Percentiles rank a stretch among this genome's conserved stretches.
phyloP scores from a whole-genome alignment of 2,329 filamentous ascomycete species.

The Purpureocillium lavendulum region DNA sequence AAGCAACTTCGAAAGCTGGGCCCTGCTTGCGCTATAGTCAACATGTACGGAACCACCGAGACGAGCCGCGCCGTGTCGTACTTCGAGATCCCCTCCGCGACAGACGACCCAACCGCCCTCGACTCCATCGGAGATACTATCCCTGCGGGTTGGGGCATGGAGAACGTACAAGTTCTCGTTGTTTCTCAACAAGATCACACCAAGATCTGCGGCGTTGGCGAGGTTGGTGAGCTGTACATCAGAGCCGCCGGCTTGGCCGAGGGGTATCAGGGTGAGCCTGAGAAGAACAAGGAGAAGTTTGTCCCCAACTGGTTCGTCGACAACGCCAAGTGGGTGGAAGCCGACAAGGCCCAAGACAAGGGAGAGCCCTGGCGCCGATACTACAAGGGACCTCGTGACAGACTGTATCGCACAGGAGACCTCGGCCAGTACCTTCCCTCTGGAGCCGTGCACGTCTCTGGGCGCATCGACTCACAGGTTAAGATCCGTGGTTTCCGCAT shows the following conservation, averaged over 20 bases:
- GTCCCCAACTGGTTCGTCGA: constrained; percentile 81
- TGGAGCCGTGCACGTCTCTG: constrained; percentile 69
- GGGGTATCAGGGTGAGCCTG: constrained; percentile 57
- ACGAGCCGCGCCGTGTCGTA: constrained; percentile 75
- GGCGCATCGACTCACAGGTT: constrained; percentile 79
- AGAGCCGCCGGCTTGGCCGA: constrained; percentile 78
- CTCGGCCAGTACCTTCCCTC: constrained; percentile 64
- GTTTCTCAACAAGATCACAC: constrained; percentile 61
- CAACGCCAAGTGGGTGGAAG: constrained; percentile 57
- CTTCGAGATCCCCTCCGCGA: constrained; percentile 64
- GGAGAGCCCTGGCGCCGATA: constrained; percentile 69
- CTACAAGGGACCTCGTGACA: constrained; percentile 75
- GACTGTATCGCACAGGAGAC: constrained; percentile 82
- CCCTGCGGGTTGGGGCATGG: constrained; percentile 78
- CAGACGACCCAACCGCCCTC: constrained; percentile 46
- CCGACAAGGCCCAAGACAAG: constrained; percentile 46
- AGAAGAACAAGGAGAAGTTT: constrained; percentile 67
- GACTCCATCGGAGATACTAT: constrained; percentile 57
- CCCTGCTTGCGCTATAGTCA: constrained; percentile 65
- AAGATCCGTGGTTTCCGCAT: constrained; percentile 96
- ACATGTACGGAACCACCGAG: constrained; percentile 87
- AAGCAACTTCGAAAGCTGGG: constrained; percentile 67
- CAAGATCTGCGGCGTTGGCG: constrained; percentile 68
- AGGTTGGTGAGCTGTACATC: constrained; percentile 78
- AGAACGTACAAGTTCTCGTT: constrained; percentile 80